Evolutionary conservation across 2,329 filamentous ascomycete genomes (phyloP).

Genomic region (Daldinia sp.): DNA sequence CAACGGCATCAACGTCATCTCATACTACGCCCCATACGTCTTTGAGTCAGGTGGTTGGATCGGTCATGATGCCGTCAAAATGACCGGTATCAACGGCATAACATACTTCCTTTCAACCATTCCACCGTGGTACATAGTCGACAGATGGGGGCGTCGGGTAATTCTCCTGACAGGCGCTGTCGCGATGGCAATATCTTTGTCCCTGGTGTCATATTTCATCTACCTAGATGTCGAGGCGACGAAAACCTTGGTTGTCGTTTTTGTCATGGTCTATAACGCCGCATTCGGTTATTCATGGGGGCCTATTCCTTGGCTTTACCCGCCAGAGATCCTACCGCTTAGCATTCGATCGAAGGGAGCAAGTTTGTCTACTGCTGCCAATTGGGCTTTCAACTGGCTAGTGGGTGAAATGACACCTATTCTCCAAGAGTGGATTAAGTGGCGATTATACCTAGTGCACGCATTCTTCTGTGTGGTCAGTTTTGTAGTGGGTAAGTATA

Average conservation of each 20-base stretch:
- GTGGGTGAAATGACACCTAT: conserved; percentile 96
- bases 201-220: conserved; percentile 93
- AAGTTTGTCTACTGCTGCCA: conserved; percentile 92
- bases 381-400: conserved; percentile 99
- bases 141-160: conserved; percentile 86
- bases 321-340: conserved; percentile 95
- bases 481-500: conserved; percentile 88
- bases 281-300: conserved; percentile 96
- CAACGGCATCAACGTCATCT: conserved; percentile 99
- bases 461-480: conserved; percentile 96
- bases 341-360: conserved; percentile 98
- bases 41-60: conserved; percentile 98
- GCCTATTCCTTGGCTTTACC: conserved; percentile 97
- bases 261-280: conserved; percentile 98
- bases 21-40: conserved; percentile 95
- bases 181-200: conserved; percentile 88
- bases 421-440: conserved; percentile 88
- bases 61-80: conserved; percentile 88
- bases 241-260: conserved; percentile 85
- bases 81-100: conserved; percentile 94
- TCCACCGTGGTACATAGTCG: conserved; percentile 96
- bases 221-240: conserved; percentile 83
- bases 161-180: conserved; percentile 91
- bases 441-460: conserved; percentile 93
- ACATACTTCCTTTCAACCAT: conserved; percentile 93